Base-by-base conservation (phyloP, 1,284 basidiomycete genomes). In the Cutaneotrichosporon mucoides region DNA sequence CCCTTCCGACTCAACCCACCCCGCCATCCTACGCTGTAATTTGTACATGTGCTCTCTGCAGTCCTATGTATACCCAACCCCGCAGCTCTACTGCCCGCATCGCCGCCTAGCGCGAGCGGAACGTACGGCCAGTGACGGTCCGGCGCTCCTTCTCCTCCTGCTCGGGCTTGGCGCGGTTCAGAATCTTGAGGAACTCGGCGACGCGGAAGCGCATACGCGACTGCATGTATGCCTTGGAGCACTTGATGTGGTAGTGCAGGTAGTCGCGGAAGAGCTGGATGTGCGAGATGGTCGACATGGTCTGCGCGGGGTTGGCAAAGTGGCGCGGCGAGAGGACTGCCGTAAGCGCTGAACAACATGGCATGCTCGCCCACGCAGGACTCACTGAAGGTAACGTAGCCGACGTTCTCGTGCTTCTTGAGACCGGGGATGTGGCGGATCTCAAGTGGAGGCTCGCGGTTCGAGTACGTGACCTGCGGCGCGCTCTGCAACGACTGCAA, bases 141-240 rank as follows among this genome's bases (percentile, higher is more conserved):
- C 92, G 98, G 72, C 90, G 84, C 76, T 97, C 93, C 42, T 16
- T 24, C 35, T 61, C 66, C 47, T 71, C 87, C 8, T 86, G 85
- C 79, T 99, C 96, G 40, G 90, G 90, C 84, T 99, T 99, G n/a
- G 96, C 95, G 53, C 96, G 82, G 76, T 99, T 99, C 70, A 99
- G 82, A 52, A 99, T 87, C 81, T 99, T 99, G 79, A 97, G 88
- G 82, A 99, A 99, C 79, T 98, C 93, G 12, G 89, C 86, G 11
- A 97, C 96, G 34, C 96, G 86, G 74, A 89, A 84, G 62, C 96
- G 84, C 94, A 99, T 96, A 53, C 96, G 84, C 33, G 92, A 95
- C 79, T 99, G 96, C 91, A 99, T 95, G 81, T 99, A 99, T 1
- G 95, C 96, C 79, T 99, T 99, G 56, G 89, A 94, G 79, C 95